phyloP scores from a whole-genome alignment of 2,329 filamentous ascomycete species.

The Botrytis medusae region DNA sequence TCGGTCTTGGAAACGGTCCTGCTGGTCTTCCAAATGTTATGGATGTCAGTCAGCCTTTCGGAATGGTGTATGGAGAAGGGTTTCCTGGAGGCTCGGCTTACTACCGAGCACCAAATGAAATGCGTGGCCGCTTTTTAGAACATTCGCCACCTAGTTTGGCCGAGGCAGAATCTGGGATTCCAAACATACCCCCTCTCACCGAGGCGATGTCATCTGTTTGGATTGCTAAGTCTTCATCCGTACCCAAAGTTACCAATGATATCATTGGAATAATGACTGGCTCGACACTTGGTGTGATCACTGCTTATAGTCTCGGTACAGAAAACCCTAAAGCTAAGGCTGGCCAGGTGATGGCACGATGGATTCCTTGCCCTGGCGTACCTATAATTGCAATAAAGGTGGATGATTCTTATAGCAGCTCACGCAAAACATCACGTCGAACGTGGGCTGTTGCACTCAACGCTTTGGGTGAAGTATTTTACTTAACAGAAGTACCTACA shows the following conservation, averaged over 20 bases:
- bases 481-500: conserved; percentile 69
- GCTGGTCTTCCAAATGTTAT: conserved; percentile 81
- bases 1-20: conserved; percentile 76
- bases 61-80: conserved; percentile 81
- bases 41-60: conserved; percentile 85
- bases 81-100: conserved; percentile 80
- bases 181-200: conserved; percentile 66
- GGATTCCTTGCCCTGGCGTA: conserved; percentile 88
- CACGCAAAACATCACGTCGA: conserved; percentile 66
- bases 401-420: conserved; percentile 76
- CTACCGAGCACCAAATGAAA: conserved; percentile 72
- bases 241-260: conserved; percentile 71
- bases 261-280: conserved; percentile 80
- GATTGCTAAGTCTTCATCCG: conserved; percentile 78
- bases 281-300: conserved; percentile 79
- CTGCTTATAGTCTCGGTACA: conserved; percentile 72
- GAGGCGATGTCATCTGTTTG: conserved; percentile 79
- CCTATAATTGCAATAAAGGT: conserved; percentile 82
- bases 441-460: conserved; percentile 95
- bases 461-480: conserved; percentile 88
- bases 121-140: conserved; percentile 72
- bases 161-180: conserved; percentile 70
- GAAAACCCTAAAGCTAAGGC: conserved; percentile 55
- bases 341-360: conserved; percentile 82
- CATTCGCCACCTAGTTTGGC: conserved; percentile 60